Base-by-base conservation (phyloP, 495 filamentous ascomycete species). In the Aspergillus bertholletiae region DNA sequence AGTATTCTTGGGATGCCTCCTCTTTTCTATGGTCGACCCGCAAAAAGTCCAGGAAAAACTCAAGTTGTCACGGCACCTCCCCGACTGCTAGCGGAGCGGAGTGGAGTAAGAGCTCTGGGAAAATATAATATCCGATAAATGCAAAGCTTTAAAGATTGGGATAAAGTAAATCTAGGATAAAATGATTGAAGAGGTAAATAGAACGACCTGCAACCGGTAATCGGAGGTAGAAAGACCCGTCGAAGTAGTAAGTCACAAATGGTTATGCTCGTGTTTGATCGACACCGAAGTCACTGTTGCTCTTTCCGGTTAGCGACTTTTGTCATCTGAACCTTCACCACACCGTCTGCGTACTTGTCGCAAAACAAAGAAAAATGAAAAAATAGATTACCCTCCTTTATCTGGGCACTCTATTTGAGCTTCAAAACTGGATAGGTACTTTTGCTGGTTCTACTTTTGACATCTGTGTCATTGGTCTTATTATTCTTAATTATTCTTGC, bases 261-360 rank as follows among this genome's bases (percentile, higher is more conserved):
- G 15, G 54, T 52, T 52, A 65, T 54, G 52, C 52, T 56, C 54
- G 61, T 52, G 61, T 58, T 60, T 44, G 63, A 59, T 61, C 56
- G 56, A 59, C 53, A 53, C 59, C 49, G 50, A 69, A 64, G 53
- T 59, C 46, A 58, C 53, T 58, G 48, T 44, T 60, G 53, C 57
- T 61, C 32, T 55, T 69, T 74, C 49, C 51, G 68, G 70, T 56
- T 76, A 76, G 73, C 59, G 65, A n/a, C 49, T 45, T 61, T 64
- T 60, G 61, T 62, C 61, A 64, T 60, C 54, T 51, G 49, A 46
- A 39, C 54, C 41, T 46, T 50, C 40, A 43, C 11, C n/a, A 21
- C 37, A n/a, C n/a, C n/a, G n/a, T n/a, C n/a, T n/a, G n/a, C n/a
- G n/a, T n/a, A n/a, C n/a, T n/a, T n/a, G n/a, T n/a, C n/a, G n/a